Conservation (phyloP, 2,329 filamentous ascomycete genomes). For the Cercospora sesami region DNA sequence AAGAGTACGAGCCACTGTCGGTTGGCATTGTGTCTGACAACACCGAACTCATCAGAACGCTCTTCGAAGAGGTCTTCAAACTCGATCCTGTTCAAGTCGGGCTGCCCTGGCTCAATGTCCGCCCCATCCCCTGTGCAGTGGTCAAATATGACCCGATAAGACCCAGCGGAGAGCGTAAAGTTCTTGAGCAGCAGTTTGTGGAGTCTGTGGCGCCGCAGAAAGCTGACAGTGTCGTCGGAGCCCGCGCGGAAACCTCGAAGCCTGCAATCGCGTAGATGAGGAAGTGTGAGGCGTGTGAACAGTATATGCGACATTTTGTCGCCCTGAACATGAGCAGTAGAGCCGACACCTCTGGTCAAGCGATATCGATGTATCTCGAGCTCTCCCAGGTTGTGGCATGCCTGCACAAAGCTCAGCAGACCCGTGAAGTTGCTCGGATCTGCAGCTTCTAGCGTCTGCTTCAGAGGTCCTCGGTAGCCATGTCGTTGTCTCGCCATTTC, state of each 20-base stretch:
- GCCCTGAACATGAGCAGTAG: background rate
- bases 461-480: background rate
- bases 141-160: conserved; percentile 1
- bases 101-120: background rate
- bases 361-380: conserved; percentile 8
- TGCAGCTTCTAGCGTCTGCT: background rate
- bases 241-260: conserved; percentile 12
- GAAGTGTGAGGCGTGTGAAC: conserved; percentile 1
- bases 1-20: background rate
- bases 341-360: background rate
- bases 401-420: conserved; percentile 7
- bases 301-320: conserved; percentile 9
- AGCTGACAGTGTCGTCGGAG: conserved; percentile 2
- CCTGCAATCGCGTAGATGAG: background rate
- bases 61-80: conserved; percentile 11
- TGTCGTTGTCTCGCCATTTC: conserved; percentile 1
- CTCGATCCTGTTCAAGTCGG: conserved; percentile 1
- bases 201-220: conserved; percentile 4
- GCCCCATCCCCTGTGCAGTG: conserved; percentile 3
- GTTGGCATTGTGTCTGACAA: background rate
- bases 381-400: background rate
- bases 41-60: background rate
- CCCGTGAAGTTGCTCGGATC: conserved; percentile 4
- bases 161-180: conserved; percentile 1
- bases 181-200: conserved; percentile 6